Percentiles rank a stretch among this genome's conserved stretches.
Conservation (phyloP, 2,329 filamentous ascomycete genomes). For the Phialocephala subalpina region DNA sequence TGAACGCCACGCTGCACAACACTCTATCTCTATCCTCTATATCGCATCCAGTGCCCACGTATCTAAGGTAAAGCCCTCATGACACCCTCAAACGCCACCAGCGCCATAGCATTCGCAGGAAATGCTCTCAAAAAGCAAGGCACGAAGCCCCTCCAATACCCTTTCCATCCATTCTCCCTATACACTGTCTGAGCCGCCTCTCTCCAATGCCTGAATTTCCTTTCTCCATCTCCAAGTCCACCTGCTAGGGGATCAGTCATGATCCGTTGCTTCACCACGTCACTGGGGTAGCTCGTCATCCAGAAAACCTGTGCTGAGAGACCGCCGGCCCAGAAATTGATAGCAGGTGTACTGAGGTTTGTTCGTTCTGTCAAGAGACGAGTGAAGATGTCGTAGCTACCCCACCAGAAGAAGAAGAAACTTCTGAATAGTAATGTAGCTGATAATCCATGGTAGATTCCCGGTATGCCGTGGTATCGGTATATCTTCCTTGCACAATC, state of each 20-base stretch:
- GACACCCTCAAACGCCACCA: constrained; percentile 92
- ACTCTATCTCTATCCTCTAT: constrained; percentile 1
- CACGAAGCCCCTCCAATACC: constrained; percentile 92
- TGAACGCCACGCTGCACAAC: constrained; percentile 8
- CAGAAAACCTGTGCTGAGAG: constrained; percentile 94
- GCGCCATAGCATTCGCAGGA: constrained; percentile 92
- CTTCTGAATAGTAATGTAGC: constrained; percentile 89
- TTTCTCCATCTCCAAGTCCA: constrained; percentile 69
- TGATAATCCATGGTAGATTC: constrained; percentile 84
- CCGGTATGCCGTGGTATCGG: constrained; percentile 75
- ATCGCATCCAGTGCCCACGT: too few relatives aligned
- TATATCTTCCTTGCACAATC: constrained; percentile 81
- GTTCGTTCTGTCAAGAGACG: constrained; percentile 72
- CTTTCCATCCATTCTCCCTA: constrained; percentile 75
- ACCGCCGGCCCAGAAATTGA: constrained; percentile 98
- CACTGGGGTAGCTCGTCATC: constrained; percentile 89
- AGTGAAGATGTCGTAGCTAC: constrained; percentile 88
- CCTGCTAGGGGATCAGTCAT: constrained; percentile 94
- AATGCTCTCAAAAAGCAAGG: constrained; percentile 95
- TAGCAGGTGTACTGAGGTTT: constrained; percentile 73
- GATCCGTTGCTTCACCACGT: constrained; percentile 94
- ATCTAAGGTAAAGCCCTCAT: constrained; percentile 68
- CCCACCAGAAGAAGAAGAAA: constrained; percentile 99
- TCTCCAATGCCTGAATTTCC: constrained; percentile 78
- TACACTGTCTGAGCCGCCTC: constrained; percentile 83